Base-by-base conservation (phyloP, 2,329 filamentous ascomycete species). In the Cryphonectria naterciae region DNA sequence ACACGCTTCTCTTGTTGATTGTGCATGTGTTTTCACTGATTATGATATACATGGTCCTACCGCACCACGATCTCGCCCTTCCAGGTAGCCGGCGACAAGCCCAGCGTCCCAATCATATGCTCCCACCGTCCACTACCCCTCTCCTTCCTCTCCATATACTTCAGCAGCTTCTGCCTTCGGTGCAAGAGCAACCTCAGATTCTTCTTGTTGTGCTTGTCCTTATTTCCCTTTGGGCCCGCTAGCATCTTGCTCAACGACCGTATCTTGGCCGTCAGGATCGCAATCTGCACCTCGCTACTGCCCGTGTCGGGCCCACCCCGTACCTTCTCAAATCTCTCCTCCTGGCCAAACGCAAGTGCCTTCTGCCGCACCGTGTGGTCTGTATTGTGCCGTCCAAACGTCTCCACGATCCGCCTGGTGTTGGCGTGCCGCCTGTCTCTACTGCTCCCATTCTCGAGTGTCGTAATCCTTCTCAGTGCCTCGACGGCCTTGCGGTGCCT, bases 261-360 rank as follows among this genome's bases (percentile, higher is more conserved):
- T 79, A 99, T 99, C 87, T 98, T 98, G 70, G 94, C 89, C 3
- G 96, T 99, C 79, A 99, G 82, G 76, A 99, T 97, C 62, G 94
- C 95, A 75, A 97, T 94, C 85, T 99, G 96, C n/a, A 99, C 97
- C 83, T 99, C 96, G 8, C 93, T 93, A 76, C 93, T 97, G 49
- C 96, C 96, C 0, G 95, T 99, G 79, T 99, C 96, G 6, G 92
- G 92, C 0, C 96, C 96, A n/a, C 91, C 89, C 43, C 97, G 91
- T 37, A 81, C 80, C 75, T 80, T 78, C 22, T 76, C 78, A 68
- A 82, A 78, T 76, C 83, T 77, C 71, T 79, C 73, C 78, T 78
- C 64, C 78, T 84, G 76, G 54, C 85, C 83, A 52, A 79, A 76
- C 22, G 83, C 84, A 58, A 84, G 80, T 3, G 87, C 84, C 79